Evolutionary conservation across 1,139 yeast genomes (phyloP), one percentile per base, ranked within the genome.

Genomic region (Blastobotrys capitulatus): DNA sequence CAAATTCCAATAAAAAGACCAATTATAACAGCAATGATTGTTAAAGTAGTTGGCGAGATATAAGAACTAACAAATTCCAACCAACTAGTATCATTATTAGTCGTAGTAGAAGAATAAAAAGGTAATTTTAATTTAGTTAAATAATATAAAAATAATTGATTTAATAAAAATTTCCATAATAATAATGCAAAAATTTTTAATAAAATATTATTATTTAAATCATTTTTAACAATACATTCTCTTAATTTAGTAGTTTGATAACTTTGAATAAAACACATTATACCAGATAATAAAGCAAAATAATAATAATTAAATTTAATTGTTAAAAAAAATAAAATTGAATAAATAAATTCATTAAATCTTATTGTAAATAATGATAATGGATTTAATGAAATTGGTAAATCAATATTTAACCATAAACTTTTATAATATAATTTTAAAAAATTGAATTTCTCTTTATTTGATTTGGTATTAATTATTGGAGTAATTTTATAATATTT

Each of bases 1-100:
- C 46, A 43, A 29, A 44, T 29, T n/a, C 48, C 48, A 12, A 38
- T 18, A 20, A 20, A 31, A 18, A 38, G n/a, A 2, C 48, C 48
- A 10, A 44, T 25, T 9, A 44, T 5, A n/a, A 44, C 48, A 2
- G 48, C 48, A 6, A 38, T 18, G 5, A 44, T 13, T 4, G 43
- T 44, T n/a, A 43, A 43, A 9, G 16, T 7, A 13, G 48, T 38
- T 10, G 48, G 18, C 9, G 43, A 44, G 13, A 32, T 38, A 38
- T 44, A 44, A 2, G 18, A 13, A 10, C 12, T 20, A 22, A 29
- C 34, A 34, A 26, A n/a, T 4, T n/a, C 12, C 9, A 10, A 6
- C 22, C 40, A 37, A 5, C 18, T 10, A 9, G 15, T 36, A 36
- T 26, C 39, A 36, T 12, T 9, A 12, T 12, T 36, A 18, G 38